These are phyloP conservation scores for Carex scoparia DNA, from an alignment of 176 grass and related monocot species.

Conservation along the genomic window DNA sequence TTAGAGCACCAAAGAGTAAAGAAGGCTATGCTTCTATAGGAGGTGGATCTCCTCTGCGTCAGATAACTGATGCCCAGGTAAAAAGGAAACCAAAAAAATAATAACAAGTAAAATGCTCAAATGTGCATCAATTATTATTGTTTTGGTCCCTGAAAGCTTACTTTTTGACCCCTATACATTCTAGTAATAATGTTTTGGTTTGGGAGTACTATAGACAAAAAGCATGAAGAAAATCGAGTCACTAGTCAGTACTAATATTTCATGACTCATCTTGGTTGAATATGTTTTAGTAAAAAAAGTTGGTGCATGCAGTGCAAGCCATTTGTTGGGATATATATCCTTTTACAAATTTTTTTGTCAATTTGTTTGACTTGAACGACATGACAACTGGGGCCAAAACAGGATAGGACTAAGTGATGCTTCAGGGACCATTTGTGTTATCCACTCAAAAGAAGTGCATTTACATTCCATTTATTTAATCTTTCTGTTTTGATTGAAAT, in stretches of 20 bases:
- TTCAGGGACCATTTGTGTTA: not conserved
- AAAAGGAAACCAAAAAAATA: not conserved
- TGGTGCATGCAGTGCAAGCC: not conserved
- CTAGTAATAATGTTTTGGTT: not conserved
- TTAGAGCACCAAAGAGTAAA: conserved; percentile 96
- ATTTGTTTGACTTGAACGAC: not conserved
- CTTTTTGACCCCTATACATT: not conserved
- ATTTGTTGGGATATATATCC: not conserved
- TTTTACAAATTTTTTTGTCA: not conserved
- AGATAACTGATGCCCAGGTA: conserved; percentile 97
- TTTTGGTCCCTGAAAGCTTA: not conserved
- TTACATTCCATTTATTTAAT: not conserved
- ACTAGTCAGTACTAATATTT: not conserved
- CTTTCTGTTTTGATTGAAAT: not conserved
- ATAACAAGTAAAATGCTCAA: not conserved
- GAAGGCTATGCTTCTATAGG: conserved; percentile 99
- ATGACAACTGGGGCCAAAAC: not conserved
- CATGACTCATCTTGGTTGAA: not conserved
- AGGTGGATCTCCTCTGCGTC: conserved; percentile 91
- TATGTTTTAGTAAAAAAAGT: not conserved
- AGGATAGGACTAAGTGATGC: not conserved
- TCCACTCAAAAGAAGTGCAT: not conserved
- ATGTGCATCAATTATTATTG: not conserved
- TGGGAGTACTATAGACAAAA: not conserved
- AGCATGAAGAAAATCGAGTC: not conserved